Base-by-base conservation (phyloP, 2,329 filamentous ascomycete genomes). In the Penicillium sp. region DNA sequence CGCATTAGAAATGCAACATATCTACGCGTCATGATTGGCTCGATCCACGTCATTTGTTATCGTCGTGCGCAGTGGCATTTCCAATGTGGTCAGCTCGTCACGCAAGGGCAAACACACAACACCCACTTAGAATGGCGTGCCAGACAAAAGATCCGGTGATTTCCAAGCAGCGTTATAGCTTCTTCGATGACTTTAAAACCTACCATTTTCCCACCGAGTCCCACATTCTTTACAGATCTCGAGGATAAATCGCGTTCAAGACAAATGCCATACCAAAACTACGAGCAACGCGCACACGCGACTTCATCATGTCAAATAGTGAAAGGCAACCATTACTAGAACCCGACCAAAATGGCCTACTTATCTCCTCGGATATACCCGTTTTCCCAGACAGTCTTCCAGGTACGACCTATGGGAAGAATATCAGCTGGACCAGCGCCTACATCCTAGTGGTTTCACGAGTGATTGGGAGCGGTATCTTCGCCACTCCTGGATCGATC, bases 391-490 rank as follows among this genome's bases (percentile, higher is more conserved):
- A 82, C 23, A 53, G n/a, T 22, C 55, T 47, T 15, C 60, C 43
- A n/a, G 54, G 83, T 1, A 82, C 83, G 0, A 77, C 79, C 0
- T 72, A 81, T 22, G 85, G 85, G 1, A 79, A 86, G 20, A 85
- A 78, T 15, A 79, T 89, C 48, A 81, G 75, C 54, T 88, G 85
- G 84, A 76, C 78, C 25, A 85, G 82, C 62, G 83, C 84, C 1
- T 88, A 86, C 67, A 85, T 89, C 52, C 77, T 89, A 20, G 84
- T 87, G 7, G 85, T 89, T 25, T 88, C 85, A 6, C 80, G 86
- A 12, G 85, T 89, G 6, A 85, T 89, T 27, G 87, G 87, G 12
- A 86, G 81, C 63, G 87, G 87, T 25, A 89, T 90, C 59, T 90
- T 90, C 64, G 86, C 87, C 0, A 89, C 86, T 0, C 88, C 86